Conservation (phyloP, 192 early-diverging fungal genomes). For the Backusella psychrophila region DNA sequence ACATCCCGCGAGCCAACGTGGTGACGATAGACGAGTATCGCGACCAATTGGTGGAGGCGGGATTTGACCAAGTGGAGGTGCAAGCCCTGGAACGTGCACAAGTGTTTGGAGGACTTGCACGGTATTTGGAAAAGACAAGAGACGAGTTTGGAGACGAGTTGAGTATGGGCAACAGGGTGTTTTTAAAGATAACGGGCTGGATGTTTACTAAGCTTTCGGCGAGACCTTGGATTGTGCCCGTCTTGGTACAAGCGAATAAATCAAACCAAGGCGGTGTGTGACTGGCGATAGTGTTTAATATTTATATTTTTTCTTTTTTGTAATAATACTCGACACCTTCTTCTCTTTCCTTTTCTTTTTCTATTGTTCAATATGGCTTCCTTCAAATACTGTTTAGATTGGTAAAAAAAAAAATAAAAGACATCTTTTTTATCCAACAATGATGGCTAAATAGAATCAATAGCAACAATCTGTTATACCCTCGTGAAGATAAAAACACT, state of each 20-base stretch:
- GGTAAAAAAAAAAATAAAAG: constrained; percentile 32
- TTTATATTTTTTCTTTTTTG: background rate
- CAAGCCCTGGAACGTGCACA: constrained; percentile 23
- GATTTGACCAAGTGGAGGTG: constrained; percentile 41
- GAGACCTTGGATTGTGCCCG: constrained; percentile 15
- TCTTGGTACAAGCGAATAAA: constrained; percentile 22
- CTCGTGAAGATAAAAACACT: constrained; percentile 60
- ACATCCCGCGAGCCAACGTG: constrained; percentile 41
- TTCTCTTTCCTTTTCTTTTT: background rate
- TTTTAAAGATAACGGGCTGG: background rate
- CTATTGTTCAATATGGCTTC: constrained; percentile 38
- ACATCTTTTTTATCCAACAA: no score
- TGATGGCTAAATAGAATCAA: background rate
- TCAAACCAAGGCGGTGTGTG: background rate
- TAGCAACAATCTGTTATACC: constrained; percentile 83
- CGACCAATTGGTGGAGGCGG: constrained; percentile 31
- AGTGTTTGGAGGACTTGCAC: constrained; percentile 46
- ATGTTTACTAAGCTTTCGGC: constrained; percentile 7
- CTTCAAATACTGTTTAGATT: constrained; percentile 53
- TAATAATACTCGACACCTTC: background rate
- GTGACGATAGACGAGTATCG: constrained; percentile 38
- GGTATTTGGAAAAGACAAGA: constrained; percentile 21
- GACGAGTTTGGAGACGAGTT: background rate
- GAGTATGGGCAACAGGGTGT: background rate
- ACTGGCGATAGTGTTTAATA: background rate